A percentile compares a stretch with the other conserved stretches of the same genome.
phyloP scores from a whole-genome alignment of 2,329 filamentous ascomycete genomes.

The Hypoxylon rubiginosum region DNA sequence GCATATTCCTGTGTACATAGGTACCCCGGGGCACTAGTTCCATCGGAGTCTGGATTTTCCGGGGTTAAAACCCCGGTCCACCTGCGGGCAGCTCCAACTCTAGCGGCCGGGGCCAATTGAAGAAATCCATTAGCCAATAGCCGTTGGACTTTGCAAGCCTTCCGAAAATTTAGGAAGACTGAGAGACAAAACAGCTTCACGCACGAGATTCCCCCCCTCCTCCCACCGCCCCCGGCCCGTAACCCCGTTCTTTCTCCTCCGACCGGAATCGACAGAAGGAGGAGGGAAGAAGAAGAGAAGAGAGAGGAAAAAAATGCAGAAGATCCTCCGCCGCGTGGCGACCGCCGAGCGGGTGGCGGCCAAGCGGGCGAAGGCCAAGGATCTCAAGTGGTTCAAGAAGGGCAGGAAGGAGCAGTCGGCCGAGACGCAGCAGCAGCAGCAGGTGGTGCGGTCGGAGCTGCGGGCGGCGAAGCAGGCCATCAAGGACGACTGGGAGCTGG shows the following conservation, averaged over 20 bases:
- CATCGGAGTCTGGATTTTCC: slow-evolving; percentile 41
- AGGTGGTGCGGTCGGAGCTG: slow-evolving; percentile 52
- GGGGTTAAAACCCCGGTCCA: slow-evolving; percentile 3
- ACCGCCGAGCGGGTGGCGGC: slow-evolving; percentile 55
- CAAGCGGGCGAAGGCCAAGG: slow-evolving; percentile 51
- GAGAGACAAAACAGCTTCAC: slow-evolving; percentile 22
- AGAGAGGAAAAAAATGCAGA: slow-evolving; percentile 52
- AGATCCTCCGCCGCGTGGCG: slow-evolving; percentile 53
- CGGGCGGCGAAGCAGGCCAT: slow-evolving; percentile 68
- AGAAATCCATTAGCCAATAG: not conserved
- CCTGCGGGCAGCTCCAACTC: slow-evolving; percentile 9
- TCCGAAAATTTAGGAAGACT: slow-evolving; percentile 25
- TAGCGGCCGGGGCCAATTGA: slow-evolving; percentile 13
- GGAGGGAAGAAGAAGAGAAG: too few relatives aligned
- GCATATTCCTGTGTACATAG: not conserved
- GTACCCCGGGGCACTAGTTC: not conserved
- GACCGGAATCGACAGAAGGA: slow-evolving; percentile 2
- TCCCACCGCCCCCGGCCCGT: not conserved
- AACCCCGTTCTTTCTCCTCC: not conserved
- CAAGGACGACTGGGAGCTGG: slow-evolving; percentile 83
- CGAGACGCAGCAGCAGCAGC: slow-evolving; percentile 47
- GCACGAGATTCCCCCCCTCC: slow-evolving; percentile 9
- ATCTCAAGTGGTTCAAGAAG: slow-evolving; percentile 41
- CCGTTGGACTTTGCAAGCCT: slow-evolving; percentile 2
- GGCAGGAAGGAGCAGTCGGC: slow-evolving; percentile 45